phyloP scores from a whole-genome alignment of 768 basidiomycete species.

The Termitomyces sp. region DNA sequence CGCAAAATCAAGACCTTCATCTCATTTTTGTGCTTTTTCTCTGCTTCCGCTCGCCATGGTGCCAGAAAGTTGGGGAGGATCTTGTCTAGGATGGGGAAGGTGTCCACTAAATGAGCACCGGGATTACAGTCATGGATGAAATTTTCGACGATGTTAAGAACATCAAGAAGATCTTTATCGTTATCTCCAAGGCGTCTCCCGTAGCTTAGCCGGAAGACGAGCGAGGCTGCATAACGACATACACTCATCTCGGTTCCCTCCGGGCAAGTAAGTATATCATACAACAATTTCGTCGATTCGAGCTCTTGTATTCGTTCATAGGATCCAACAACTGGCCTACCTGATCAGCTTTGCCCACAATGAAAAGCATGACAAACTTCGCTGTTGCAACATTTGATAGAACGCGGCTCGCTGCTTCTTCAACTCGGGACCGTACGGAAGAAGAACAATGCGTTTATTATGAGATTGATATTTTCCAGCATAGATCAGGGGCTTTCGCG shows the following conservation, averaged over 20 bases:
- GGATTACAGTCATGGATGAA: constrained; percentile 19
- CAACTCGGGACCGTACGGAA: constrained; percentile 9
- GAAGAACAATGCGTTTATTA: constrained; percentile 7
- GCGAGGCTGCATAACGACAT: too few relatives aligned
- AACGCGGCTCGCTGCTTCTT: constrained; percentile 10
- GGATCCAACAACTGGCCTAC: neutral
- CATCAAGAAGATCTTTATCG: too few relatives aligned
- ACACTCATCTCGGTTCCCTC: neutral
- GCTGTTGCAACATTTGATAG: constrained; percentile 8
- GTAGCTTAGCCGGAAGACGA: too few relatives aligned
- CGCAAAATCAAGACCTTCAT: neutral
- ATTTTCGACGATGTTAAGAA: constrained; percentile 2
- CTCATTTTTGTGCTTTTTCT: constrained; percentile 9
- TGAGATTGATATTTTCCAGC: constrained; percentile 9
- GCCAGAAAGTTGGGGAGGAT: constrained; percentile 8
- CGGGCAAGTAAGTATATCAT: constrained; percentile 5
- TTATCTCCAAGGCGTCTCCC: too few relatives aligned
- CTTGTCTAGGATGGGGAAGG: constrained; percentile 8
- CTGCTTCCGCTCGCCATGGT: constrained; percentile 8
- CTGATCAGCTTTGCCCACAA: too few relatives aligned
- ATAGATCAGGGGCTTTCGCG: constrained; percentile 5
- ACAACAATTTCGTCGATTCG: constrained; percentile 5
- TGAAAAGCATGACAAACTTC: neutral
- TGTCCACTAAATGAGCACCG: constrained; percentile 10
- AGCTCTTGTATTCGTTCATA: constrained; percentile 11